A percentile compares a stretch with the other conserved stretches of the same genome.
phyloP scores from a whole-genome alignment of 2,329 filamentous ascomycete genomes.

The Cercospora berteroae region DNA sequence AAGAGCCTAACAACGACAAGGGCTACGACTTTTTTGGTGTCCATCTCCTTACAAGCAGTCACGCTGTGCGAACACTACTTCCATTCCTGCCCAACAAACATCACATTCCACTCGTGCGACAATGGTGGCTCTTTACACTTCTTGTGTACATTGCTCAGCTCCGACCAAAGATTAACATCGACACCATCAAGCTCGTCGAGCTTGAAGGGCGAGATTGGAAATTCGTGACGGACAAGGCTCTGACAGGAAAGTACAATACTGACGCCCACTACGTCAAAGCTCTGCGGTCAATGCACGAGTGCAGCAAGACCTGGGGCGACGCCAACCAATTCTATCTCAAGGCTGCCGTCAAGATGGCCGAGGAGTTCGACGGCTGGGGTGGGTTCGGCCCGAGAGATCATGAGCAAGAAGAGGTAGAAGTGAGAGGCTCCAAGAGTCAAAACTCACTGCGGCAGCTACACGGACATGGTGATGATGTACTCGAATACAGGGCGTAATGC shows the following conservation, averaged over 20 bases:
- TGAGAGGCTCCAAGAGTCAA: background rate
- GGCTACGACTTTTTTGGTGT: constrained; percentile 81
- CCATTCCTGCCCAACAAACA: constrained; percentile 71
- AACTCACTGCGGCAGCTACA: background rate
- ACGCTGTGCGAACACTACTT: constrained; percentile 83
- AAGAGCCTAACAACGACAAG: constrained; percentile 52
- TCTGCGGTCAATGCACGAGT: constrained; percentile 71
- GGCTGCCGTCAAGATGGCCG: constrained; percentile 68
- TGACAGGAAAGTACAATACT: constrained; percentile 64
- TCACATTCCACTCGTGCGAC: constrained; percentile 70
- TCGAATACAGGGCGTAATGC: background rate
- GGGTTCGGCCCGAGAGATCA: constrained; percentile 41
- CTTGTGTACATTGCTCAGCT: constrained; percentile 73
- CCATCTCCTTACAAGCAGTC: constrained; percentile 78
- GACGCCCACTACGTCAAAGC: constrained; percentile 87
- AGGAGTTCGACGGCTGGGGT: constrained; percentile 70
- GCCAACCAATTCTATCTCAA: constrained; percentile 63
- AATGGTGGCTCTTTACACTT: constrained; percentile 87
- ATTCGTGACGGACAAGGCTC: constrained; percentile 68
- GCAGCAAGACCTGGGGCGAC: constrained; percentile 72
- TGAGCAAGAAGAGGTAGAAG: constrained; percentile 20
- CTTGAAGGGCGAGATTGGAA: constrained; percentile 70
- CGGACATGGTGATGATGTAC: background rate
- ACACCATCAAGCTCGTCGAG: constrained; percentile 60
- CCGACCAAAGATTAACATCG: constrained; percentile 68